Base-by-base conservation (phyloP, 164 flowering plant species). In the Akebia trifoliata region DNA sequence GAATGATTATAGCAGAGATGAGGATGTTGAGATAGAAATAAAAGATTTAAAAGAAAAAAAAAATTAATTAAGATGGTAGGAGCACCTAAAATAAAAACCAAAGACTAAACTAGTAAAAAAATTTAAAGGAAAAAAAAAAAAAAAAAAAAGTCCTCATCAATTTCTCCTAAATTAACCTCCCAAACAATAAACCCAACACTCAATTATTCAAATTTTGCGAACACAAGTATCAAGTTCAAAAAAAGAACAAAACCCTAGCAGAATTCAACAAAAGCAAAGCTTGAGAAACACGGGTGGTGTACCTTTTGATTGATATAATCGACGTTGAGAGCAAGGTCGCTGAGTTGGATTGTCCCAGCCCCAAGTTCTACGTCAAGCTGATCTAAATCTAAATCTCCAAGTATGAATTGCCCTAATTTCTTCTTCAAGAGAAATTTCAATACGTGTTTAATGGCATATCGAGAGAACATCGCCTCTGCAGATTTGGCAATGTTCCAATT, bases 281-380 rank as follows among this genome's bases (percentile, higher is more conserved):
- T 8, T 12, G 7, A 37, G 39, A 4, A 45, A 28, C 22, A 42
- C 15, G 5, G 22, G 6, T 1, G 14, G 17, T 50, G 11, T 60
- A 87, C 95, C 95, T 85, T 79, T 36, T 64, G 67, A 46, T 87
- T 90, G 49, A 93, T 59, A 55, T 56, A 87, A 57, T 85, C 95
- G 42, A 82, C 94, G 54, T 90, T 84, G 35, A 93, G 85, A 11
- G 97, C 97, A 35, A 93, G 84, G 67, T 90, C 88, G 12, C 54
- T 68, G 29, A 90, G 90, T 76, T 83, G 88, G 61, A 93, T 67
- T 2, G 87, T 83, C 50, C 99, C 99, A 17, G 79, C 71, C 2
- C 72, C 35, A 11, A 87, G 82, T 78, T 93, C 97, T 2, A 90
- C 94, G 47, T 93, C 94, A 40, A 93, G 96, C 72, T 93, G 96